phyloP scores from a whole-genome alignment of 352 stramenopile species.

The Phytophthora pistaciae region DNA sequence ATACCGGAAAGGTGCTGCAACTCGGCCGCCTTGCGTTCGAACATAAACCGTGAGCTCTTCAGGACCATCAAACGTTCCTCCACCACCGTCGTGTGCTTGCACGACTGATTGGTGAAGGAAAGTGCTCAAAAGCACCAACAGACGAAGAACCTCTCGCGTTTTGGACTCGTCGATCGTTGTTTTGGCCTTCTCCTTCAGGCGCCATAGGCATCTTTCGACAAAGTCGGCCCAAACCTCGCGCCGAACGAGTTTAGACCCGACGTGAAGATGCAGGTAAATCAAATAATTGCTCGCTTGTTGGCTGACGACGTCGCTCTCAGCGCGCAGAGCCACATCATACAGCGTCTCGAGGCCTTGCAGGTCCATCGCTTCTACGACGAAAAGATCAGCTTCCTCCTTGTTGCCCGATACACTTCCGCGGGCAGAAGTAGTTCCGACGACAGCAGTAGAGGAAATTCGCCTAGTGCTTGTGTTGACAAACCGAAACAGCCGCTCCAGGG shows the following conservation, averaged over 20 bases:
- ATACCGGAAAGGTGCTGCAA: conserved; percentile 70
- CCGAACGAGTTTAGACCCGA: conserved; percentile 74
- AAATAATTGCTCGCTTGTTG: conserved; percentile 72
- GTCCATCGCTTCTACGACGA: conserved; percentile 68
- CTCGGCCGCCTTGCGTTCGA: conserved; percentile 70
- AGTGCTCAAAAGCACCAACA: conserved; percentile 79
- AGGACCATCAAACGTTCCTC: conserved; percentile 42
- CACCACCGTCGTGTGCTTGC: conserved; percentile 32
- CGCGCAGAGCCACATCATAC: conserved; percentile 58
- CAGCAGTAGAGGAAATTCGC: conserved; percentile 45
- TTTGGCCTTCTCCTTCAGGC: conserved; percentile 50
- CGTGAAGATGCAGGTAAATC: conserved; percentile 76
- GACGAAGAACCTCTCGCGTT: conserved; percentile 49
- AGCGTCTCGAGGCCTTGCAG: conserved; percentile 70
- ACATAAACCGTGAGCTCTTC: conserved; percentile 78
- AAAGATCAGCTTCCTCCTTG: conserved; percentile 36
- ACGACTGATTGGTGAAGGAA: conserved; percentile 77
- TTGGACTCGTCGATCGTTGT: conserved; percentile 25
- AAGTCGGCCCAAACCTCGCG: conserved; percentile 79
- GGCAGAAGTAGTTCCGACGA: conserved; percentile 24
- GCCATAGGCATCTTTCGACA: conserved; percentile 55
- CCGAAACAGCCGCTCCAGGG: conserved; percentile 69
- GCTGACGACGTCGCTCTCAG: conserved; percentile 51
- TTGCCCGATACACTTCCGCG: conserved; percentile 18
- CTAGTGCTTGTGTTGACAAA: conserved; percentile 65